Evolutionary conservation across 345 rosid genomes (phyloP).

Genomic region (Clausena lansium): DNA sequence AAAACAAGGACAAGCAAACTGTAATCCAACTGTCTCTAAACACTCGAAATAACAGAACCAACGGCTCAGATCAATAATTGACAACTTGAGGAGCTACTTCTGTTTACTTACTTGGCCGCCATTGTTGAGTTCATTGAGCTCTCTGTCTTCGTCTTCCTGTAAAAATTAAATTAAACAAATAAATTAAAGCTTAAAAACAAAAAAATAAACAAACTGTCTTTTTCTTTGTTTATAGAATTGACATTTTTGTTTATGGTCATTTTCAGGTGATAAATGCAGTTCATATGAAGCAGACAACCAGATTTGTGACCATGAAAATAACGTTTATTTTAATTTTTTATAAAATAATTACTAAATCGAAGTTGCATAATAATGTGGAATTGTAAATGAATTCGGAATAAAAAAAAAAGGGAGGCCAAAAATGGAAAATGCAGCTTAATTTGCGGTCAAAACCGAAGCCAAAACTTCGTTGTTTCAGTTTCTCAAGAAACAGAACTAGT

Average conservation of each 20-base stretch:
- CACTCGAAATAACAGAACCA: not conserved
- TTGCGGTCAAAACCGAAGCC: not conserved
- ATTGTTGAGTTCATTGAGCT: constrained; percentile 63
- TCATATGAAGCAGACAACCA: not conserved
- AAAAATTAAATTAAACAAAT: not conserved
- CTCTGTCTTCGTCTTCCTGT: constrained; percentile 56
- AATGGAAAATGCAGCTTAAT: constrained; percentile 26
- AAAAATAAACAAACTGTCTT: not conserved
- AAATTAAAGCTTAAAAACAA: not conserved
- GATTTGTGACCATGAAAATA: not conserved
- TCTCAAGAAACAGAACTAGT: not conserved
- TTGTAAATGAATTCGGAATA: not conserved
- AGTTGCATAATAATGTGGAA: not conserved
- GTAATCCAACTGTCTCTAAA: constrained; percentile 22
- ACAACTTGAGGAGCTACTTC: not conserved
- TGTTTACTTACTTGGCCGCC: constrained; percentile 50
- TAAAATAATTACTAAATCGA: not conserved
- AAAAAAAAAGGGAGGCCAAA: too few relatives aligned
- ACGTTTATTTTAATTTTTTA: not conserved
- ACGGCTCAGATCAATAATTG: constrained; percentile 43
- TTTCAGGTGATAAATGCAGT: constrained; percentile 14
- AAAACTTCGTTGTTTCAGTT: not conserved
- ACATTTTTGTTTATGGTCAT: not conserved
- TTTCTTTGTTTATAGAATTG: not conserved
- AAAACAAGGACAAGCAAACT: not conserved